A percentile compares a stretch with the other conserved stretches of the same genome.
Evolutionary conservation across 495 filamentous ascomycete genomes (phyloP).

Genomic region (Penicillium flavigenum): DNA sequence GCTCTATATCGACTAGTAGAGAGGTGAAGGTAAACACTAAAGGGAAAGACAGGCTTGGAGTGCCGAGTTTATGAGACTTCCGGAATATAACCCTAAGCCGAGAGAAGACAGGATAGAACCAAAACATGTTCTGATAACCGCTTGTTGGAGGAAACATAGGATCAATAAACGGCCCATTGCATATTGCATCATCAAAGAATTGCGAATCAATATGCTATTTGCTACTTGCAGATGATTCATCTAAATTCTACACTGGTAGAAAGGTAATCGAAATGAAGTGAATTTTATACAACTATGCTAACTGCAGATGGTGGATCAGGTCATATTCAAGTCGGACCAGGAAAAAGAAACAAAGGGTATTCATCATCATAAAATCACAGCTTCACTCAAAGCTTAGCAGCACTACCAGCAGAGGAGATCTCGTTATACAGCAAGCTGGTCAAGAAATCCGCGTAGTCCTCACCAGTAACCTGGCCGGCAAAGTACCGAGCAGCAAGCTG

Average conservation of each 20-base stretch:
- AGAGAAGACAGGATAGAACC: no score
- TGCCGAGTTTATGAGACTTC: no score
- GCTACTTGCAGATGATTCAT: background rate
- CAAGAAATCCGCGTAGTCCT: slow-evolving; percentile 97
- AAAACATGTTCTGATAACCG: no score
- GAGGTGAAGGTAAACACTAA: no score
- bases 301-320: slow-evolving; percentile 13
- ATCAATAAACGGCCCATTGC: no score
- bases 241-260: background rate
- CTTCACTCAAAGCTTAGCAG: slow-evolving; percentile 70
- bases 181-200: no score
- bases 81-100: no score
- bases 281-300: slow-evolving; percentile 27
- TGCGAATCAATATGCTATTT: no score
- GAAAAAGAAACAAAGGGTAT: slow-evolving; percentile 26
- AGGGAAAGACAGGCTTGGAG: no score
- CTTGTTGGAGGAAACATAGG: no score
- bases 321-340: background rate
- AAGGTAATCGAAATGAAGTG: background rate
- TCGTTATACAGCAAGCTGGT: slow-evolving; percentile 94
- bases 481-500: slow-evolving; percentile 91
- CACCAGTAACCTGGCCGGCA: slow-evolving; percentile 86
- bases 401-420: slow-evolving; percentile 82
- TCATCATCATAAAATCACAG: slow-evolving; percentile 29
- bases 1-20: no score